phyloP scores from a whole-genome alignment of 139 green algal species.

The Zygnema circumcarinatum region DNA sequence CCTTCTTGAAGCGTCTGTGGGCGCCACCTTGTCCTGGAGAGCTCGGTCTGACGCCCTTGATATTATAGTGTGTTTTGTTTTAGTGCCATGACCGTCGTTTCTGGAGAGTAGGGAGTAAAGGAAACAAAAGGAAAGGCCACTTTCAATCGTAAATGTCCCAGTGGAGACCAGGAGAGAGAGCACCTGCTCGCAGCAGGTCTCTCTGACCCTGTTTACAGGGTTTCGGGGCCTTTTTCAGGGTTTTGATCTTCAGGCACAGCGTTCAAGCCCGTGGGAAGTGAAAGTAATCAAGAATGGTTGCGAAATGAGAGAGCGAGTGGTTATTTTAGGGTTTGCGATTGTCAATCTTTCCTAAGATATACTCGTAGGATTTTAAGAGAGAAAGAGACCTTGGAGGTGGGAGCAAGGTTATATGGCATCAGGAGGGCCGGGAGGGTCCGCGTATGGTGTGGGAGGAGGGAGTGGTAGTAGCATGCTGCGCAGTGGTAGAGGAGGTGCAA shows the following conservation, averaged over 20 bases:
- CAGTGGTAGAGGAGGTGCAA: background rate
- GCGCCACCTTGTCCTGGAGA: too few species aligned
- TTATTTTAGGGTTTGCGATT: too few species aligned
- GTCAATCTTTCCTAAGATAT: too few species aligned
- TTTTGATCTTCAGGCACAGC: background rate
- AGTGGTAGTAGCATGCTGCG: background rate
- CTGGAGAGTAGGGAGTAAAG: too few species aligned
- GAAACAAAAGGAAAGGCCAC: background rate
- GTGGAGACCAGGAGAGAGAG: background rate
- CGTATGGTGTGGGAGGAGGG: background rate
- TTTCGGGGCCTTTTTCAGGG: background rate
- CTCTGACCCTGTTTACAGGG: background rate
- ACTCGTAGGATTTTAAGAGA: background rate
- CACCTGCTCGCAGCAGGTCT: background rate
- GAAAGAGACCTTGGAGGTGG: background rate
- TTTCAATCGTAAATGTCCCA: background rate
- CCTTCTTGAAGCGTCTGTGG: too few species aligned
- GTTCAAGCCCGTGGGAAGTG: background rate
- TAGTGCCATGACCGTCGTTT: background rate
- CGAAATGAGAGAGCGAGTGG: too few species aligned
- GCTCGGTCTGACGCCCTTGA: too few species aligned
- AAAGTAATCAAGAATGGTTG: too few species aligned
- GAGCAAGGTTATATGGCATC: slow-evolving; percentile 7
- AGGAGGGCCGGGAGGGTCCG: background rate
- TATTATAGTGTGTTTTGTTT: too few species aligned